Evolutionary conservation across 768 basidiomycete species (phyloP), one percentile per base, ranked within the genome.

Genomic region (Suillus clintonianus): DNA sequence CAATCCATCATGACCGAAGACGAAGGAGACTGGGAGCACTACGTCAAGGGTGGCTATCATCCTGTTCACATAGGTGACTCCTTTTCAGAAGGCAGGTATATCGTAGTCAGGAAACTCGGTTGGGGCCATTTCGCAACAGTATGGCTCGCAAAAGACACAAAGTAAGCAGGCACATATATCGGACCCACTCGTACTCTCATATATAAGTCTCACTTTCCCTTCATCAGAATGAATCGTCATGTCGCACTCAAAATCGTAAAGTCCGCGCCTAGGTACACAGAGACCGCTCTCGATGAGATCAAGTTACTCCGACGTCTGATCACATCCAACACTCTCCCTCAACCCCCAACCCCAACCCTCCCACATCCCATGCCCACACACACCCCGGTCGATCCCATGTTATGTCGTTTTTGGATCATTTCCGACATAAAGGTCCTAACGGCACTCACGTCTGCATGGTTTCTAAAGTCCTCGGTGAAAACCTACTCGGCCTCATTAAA

Each of bases 221-320:
- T 27, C 27, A 27, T 64, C 79, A 99, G 97, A 74, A 83, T 95
- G 80, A 89, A 92, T 69, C 92, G 95, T 57, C 97, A 99, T 78
- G 97, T 99, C 71, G 97, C 97, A 15, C 89, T 99, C 75, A 99
- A 99, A 79, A 94, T 99, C 72, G 97, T 99, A 76, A 99, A 99
- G 78, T 97, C 96, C 17, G 97, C 97, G 0, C 88, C 90, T 0
- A 84, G 97, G 57, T 99, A 99, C 78, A 99, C 97, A 1, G 97
- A 99, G 74, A 99, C 97, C 0, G 97, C 97, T 0, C 82, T 99
- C 41, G 97, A 99, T 80, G 97, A 99, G 80, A 99, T 99, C 80
- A 98, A 98, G 75, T 90, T 99, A 3, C 86, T 98, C 22, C 95
- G 97, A 71, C 90, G 96, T 8, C 89, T 98, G 69, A 96, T 97